Base-by-base conservation (phyloP, 225 moss, liverwort and hornwort genomes). In the Straminergon stramineum region DNA sequence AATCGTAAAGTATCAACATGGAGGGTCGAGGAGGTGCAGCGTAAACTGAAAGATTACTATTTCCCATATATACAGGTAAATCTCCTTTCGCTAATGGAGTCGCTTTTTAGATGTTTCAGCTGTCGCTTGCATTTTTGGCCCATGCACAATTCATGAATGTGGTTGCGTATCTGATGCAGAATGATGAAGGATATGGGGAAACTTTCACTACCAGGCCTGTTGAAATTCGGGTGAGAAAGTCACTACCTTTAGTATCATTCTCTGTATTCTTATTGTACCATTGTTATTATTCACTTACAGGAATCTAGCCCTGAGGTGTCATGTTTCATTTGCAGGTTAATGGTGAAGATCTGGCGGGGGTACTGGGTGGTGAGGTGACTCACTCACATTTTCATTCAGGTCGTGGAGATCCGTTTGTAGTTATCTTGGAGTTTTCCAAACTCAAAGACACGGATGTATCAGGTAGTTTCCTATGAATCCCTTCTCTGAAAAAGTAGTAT, bases 31-130 rank as follows among this genome's bases (percentile, higher is more conserved):
- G 92, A 94, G 60, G 92, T 94, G 43, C 92, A 91, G 85, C 92
- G 90, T n/a, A 94, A 91, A 66, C 92, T 94, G 55, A 94, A 92
- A 80, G 94, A 94, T 70, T 92, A 77, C 31, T 94, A 92, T 56
- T 91, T 86, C 62, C 92, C 92, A 3, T 92, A 94, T 11, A 91
- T 92, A 43, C 92, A 92, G 90, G 92, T 90, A 78, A 14, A 30
- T 23, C 30, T 35, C 53, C 20, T 30, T 69, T 56, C 62, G 35
- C 55, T 56, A 43, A 24, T 56, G 26, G 79, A 75, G 8, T 62
- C 56, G 75, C 27, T 51, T 23, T 89, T 78, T 62, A 19, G 27
- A 75, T 75, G 22, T 43, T 85, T 79, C 30, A 60, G 31, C 35
- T 51, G 57, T 66, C 66, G 18, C 84, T 73, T 78, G 41, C 70